Percentiles rank a stretch among this genome's conserved stretches.
Conservation (phyloP, 345 rosid species). For the Punica granatum region DNA sequence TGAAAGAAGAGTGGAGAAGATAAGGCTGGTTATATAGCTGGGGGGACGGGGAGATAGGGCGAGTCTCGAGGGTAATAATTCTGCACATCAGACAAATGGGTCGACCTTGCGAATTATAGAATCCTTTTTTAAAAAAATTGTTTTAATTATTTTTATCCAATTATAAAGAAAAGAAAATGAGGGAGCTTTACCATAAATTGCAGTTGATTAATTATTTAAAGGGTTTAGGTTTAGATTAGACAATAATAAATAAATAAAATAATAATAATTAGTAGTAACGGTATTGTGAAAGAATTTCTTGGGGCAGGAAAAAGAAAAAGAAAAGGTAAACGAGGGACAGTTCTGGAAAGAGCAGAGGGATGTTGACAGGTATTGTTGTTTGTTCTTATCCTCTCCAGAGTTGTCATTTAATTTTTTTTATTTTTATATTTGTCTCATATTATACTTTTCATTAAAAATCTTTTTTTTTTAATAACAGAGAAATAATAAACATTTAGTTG, state of each 20-base stretch:
- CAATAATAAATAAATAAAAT: too few species aligned
- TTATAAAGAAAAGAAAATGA: not conserved
- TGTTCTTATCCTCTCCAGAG: not conserved
- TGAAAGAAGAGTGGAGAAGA: not conserved
- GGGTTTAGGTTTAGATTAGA: not conserved
- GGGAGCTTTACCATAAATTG: not conserved
- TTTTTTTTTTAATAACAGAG: too few species aligned
- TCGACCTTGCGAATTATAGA: too few species aligned
- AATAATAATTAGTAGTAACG: not conserved
- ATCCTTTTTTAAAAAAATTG: too few species aligned
- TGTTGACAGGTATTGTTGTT: not conserved
- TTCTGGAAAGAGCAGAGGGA: slow-evolving; percentile 3
- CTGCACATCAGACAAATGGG: not conserved
- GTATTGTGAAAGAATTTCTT: not conserved
- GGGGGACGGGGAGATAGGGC: too few species aligned
- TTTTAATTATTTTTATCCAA: not conserved
- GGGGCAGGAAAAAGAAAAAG: not conserved
- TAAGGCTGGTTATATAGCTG: not conserved
- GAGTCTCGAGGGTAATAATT: not conserved
- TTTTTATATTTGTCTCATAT: not conserved
- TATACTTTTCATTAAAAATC: not conserved
- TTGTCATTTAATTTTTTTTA: not conserved
- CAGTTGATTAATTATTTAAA: not conserved
- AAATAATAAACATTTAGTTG: too few species aligned
- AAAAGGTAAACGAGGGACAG: not conserved